A percentile compares a stretch with the other conserved stretches of the same genome.
These are phyloP conservation scores for Aspergillus sp. DNA, from an alignment of 2,329 filamentous ascomycete genomes.

Conservation along the genomic window DNA sequence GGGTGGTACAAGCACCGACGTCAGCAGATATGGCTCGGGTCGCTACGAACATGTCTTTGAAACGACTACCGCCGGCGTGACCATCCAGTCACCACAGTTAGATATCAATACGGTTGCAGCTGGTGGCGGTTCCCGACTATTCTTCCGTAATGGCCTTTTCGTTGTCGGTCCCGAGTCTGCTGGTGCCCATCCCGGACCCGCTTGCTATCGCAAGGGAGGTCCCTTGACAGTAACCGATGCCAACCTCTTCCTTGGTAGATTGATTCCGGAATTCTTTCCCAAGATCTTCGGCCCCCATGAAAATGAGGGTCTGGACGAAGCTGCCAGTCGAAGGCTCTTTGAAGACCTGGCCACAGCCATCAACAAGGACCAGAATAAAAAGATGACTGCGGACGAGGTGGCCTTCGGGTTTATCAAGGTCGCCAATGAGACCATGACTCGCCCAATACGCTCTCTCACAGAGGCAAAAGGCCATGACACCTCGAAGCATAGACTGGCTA, in stretches of 20 bases:
- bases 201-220: conserved; percentile 86
- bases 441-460: conserved; percentile 83
- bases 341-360: conserved; percentile 72
- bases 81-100: not conserved
- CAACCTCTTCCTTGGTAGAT: conserved; percentile 77
- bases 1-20: conserved; percentile 88
- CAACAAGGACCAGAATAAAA: conserved; percentile 52
- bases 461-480: conserved; percentile 89
- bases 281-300: conserved; percentile 66
- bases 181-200: conserved; percentile 83
- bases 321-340: conserved; percentile 66
- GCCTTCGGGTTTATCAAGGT: conserved; percentile 88
- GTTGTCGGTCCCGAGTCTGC: conserved; percentile 88
- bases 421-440: conserved; percentile 87
- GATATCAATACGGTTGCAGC: conserved; percentile 59
- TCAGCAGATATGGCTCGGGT: conserved; percentile 74
- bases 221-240: conserved; percentile 92
- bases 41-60: conserved; percentile 82
- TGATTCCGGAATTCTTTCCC: conserved; percentile 87
- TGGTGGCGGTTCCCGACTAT: conserved; percentile 67
- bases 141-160: conserved; percentile 83
- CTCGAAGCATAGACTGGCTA: conserved; percentile 78
- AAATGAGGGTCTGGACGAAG: conserved; percentile 38
- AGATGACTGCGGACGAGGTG: conserved; percentile 75
- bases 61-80: not conserved